phyloP scores from a whole-genome alignment of 805 yeast species.

The Sugiyamaella boreocaroliniensis region DNA sequence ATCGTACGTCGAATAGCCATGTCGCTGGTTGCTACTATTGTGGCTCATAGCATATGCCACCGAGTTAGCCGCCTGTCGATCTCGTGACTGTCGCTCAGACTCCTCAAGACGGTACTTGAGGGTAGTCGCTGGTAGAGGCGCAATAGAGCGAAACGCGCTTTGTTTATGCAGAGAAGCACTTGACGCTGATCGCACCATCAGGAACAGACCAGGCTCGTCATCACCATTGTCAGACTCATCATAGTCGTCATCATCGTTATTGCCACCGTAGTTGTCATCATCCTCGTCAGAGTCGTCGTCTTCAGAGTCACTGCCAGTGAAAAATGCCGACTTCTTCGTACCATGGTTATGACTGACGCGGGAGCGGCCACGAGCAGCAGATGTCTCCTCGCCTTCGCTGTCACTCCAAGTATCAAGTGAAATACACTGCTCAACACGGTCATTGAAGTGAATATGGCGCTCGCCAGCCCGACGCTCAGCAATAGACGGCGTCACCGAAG shows the following conservation, averaged over 20 bases:
- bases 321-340: neutral
- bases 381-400: conserved; percentile 13
- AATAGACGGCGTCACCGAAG: conserved; percentile 3
- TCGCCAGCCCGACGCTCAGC: conserved; percentile 20
- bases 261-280: conserved; percentile 23
- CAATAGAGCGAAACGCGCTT: conserved; percentile 50
- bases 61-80: conserved; percentile 27
- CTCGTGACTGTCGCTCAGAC: conserved; percentile 45
- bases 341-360: neutral
- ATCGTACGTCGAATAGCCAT: conserved; percentile 22
- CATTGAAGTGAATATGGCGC: conserved; percentile 87
- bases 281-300: conserved; percentile 15
- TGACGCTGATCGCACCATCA: conserved; percentile 42
- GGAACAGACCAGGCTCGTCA: conserved; percentile 64
- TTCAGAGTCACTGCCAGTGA: conserved; percentile 3
- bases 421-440: conserved; percentile 90
- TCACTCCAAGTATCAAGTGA: conserved; percentile 44
- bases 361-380: neutral
- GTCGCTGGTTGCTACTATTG: conserved; percentile 42
- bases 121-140: conserved; percentile 77
- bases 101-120: conserved; percentile 68
- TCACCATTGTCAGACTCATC: conserved; percentile 42
- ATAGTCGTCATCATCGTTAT: conserved; percentile 23
- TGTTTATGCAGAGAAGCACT: conserved; percentile 25
- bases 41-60: conserved; percentile 54